Evolutionary conservation across 495 filamentous ascomycete species (phyloP), one percentile per base, ranked within the genome.

Genomic region (Amphirosellinia nigrospora): DNA sequence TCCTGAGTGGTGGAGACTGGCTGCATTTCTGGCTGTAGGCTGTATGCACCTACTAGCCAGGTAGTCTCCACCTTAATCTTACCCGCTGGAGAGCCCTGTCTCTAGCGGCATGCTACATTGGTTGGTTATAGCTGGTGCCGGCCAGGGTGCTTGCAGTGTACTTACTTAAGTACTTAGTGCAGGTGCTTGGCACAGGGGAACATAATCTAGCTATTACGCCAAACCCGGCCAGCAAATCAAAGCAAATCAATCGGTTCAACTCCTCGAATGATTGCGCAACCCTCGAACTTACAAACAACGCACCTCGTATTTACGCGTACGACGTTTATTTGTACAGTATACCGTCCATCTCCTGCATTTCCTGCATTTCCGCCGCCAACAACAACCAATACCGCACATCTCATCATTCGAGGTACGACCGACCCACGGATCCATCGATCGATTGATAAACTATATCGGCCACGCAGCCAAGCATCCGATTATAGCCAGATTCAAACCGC

Each of bases 201-300:
- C 11, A 13, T 19, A 56, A 36, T 56, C 23, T 21, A 21, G 46
- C 8, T 26, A 64, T 64, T 53, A 65, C 45, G 63, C 45, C 53
- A 36, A 58, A 19, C 32, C 32, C 53, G 30, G 30, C 19, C 53
- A 58, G 30, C 53, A 36, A 58, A 58, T 58, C 53, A 58, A 9
- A 52, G 26, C 13, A 15, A 9, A 48, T 3, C 23, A 9, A 48
- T 3, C 23, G 11, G 63, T 38, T n/a, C 3, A 26, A 65, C 32
- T 39, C n/a, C 2, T 39, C 34, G 10, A 36, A 64, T n/a, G 28
- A 65, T 64, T 64, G 63, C 63, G 63, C 63, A 65, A 65, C 63
- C 63, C 32, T 58, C 55, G 21, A 53, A 30, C 50, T 53, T 13
- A 53, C 50, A n/a, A n/a, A n/a, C 11, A 10, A 58, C 55, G n/a